phyloP scores from a whole-genome alignment of 2,329 filamentous ascomycete genomes.

The Colletotrichum sp. region DNA sequence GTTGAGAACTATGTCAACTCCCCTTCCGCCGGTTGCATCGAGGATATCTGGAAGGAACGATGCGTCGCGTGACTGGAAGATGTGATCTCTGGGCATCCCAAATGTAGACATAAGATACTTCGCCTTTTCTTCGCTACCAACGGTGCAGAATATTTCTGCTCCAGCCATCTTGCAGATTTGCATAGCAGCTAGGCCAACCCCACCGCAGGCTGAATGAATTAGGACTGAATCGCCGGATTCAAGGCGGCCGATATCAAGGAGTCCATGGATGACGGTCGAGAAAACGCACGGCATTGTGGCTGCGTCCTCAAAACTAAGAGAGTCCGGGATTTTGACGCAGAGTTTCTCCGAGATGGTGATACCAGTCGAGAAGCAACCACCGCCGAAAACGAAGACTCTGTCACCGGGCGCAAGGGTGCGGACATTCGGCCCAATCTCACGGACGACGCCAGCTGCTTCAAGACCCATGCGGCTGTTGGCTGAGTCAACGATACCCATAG shows the following conservation, averaged over 20 bases:
- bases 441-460: constrained; percentile 35
- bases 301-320: constrained; percentile 37
- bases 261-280: constrained; percentile 34
- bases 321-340: constrained; percentile 36
- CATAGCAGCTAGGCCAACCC: constrained; percentile 31
- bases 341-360: neutral
- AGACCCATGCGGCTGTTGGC: constrained; percentile 25
- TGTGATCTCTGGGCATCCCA: constrained; percentile 30
- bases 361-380: constrained; percentile 3
- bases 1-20: constrained; percentile 39
- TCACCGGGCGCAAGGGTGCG: constrained; percentile 31
- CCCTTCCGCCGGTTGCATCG: constrained; percentile 24
- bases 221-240: constrained; percentile 27
- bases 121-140: constrained; percentile 34
- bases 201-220: constrained; percentile 32
- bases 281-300: constrained; percentile 40
- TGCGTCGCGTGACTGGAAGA: constrained; percentile 33
- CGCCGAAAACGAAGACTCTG: neutral
- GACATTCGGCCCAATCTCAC: constrained; percentile 30
- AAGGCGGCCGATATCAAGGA: constrained; percentile 35
- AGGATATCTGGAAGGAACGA: constrained; percentile 31
- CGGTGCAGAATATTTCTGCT: constrained; percentile 39
- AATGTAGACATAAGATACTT: constrained; percentile 29
- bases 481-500: constrained; percentile 27
- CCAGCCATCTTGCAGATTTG: constrained; percentile 31